Base-by-base conservation (phyloP, 345 rosid species). In the Citrus maxima region DNA sequence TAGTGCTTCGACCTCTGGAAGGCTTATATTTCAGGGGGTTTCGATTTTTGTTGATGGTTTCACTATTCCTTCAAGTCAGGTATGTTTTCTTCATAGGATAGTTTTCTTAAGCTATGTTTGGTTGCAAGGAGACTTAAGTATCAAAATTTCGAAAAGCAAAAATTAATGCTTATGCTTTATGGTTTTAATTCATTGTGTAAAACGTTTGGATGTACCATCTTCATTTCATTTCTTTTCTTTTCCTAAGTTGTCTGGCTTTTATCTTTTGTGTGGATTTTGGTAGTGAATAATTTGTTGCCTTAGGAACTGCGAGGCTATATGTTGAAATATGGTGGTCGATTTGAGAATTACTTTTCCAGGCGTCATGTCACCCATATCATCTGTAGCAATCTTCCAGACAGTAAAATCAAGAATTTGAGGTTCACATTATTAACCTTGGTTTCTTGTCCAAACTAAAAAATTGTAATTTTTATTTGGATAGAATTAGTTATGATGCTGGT, bases 21-120 rank as follows among this genome's bases (percentile, higher is more conserved):
- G 88, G 67, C 87, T 75, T 78, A 85, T 93, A 28, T 95, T 95
- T 85, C 85, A 86, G n/a, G 98, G 97, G 14, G 93, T 93, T 72
- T 88, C 96, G n/a, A 93, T 92, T 61, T 95, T 93, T 82, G 95
- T 93, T 59, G 99, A 95, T 83, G 98, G 99, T 64, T 91, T 95
- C 80, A 95, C 97, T 0, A 38, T 85, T 87, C 99, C 99, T 81
- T 91, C 99, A 2, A 90, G 88, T 86, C 98, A 93, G 98, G 99
- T 93, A 67, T 60, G 24, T 10, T 78, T 65, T 49, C 62, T 74
- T 56, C 7, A n/a, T 70, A 19, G 27, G 49, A 18, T 24, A 60
- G 63, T 54, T 28, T 28, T 63, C 14, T 37, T 46, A 3, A n/a
- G 55, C 27, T 70, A 14, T 6, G 3, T 65, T 28, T 58, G 34